A percentile compares a stretch with the other conserved stretches of the same genome.
Evolutionary conservation across 2,329 filamentous ascomycete species (phyloP).

Genomic region (Aureobasidium sp.): DNA sequence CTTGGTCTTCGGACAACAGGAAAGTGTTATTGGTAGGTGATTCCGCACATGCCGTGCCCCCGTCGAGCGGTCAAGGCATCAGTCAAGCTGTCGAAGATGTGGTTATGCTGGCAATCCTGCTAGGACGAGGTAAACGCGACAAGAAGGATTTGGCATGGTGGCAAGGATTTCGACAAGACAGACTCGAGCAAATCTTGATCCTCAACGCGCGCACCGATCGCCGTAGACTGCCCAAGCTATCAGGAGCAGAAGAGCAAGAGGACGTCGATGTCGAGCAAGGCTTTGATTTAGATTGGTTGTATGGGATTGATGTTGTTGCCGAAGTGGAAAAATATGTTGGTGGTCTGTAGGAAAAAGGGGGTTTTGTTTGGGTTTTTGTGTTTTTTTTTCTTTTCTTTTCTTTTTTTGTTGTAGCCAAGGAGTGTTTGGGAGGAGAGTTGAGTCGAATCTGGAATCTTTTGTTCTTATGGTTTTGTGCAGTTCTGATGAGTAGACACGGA

Average conservation of each 20-base stretch:
- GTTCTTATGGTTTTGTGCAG: no score
- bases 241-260: neutral
- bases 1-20: slow-evolving; percentile 36
- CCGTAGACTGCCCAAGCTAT: neutral
- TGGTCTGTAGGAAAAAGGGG: neutral
- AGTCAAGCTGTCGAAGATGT: slow-evolving; percentile 52
- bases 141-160: neutral
- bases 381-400: no score
- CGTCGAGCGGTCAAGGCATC: slow-evolving; percentile 49
- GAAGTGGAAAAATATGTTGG: neutral
- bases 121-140: slow-evolving; percentile 17
- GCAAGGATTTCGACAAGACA: neutral
- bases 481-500: no score
- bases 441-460: no score
- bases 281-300: neutral
- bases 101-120: slow-evolving; percentile 40
- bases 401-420: no score
- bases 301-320: neutral
- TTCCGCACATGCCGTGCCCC: slow-evolving; percentile 50
- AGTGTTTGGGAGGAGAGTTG: no score
- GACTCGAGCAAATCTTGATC: neutral
- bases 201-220: neutral
- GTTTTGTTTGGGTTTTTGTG: no score
- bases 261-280: neutral
- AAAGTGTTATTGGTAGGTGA: slow-evolving; percentile 50